Evolutionary conservation across 352 stramenopile species (phyloP).

Genomic region (Pythium aristosporum): DNA sequence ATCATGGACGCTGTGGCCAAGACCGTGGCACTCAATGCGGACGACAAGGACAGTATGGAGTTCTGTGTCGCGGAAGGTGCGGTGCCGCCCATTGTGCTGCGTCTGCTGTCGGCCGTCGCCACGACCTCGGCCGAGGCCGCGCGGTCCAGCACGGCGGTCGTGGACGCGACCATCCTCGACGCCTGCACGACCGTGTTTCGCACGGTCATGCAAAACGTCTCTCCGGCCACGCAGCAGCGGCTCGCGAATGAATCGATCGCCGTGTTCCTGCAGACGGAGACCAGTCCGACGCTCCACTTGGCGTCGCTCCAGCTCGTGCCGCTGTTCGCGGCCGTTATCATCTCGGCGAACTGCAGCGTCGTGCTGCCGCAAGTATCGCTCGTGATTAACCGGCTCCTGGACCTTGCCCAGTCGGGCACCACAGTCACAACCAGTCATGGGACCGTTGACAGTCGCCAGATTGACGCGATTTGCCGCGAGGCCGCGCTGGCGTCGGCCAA

Average conservation of each 20-base stretch:
- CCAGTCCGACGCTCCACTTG: conserved; percentile 29
- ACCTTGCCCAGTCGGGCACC: conserved; percentile 57
- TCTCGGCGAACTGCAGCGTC: conserved; percentile 63
- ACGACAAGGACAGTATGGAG: conserved; percentile 75
- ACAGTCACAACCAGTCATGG: conserved; percentile 10
- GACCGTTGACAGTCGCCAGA: conserved; percentile 15
- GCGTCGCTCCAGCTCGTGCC: conserved; percentile 70
- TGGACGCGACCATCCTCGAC: conserved; percentile 44
- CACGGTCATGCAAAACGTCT: conserved; percentile 79
- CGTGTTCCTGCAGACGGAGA: conserved; percentile 55
- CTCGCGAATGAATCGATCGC: conserved; percentile 58
- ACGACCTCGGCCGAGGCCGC: conserved; percentile 52
- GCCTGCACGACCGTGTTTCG: conserved; percentile 65
- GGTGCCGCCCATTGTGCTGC: conserved; percentile 58
- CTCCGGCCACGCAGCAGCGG: conserved; percentile 54
- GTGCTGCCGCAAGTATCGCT: conserved; percentile 56
- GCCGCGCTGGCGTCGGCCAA: conserved; percentile 67
- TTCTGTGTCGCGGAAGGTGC: conserved; percentile 52
- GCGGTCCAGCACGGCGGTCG: conserved; percentile 18
- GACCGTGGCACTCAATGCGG: conserved; percentile 78
- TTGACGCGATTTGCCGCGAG: conserved; percentile 49
- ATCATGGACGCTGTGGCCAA: conserved; percentile 74
- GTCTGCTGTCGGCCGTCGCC: conserved; percentile 55
- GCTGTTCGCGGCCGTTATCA: conserved; percentile 75
- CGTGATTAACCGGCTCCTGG: conserved; percentile 74